Evolutionary conservation across 257 asterid species (phyloP), one percentile per base, ranked within the genome.

Genomic region (Mentha longifolia): DNA sequence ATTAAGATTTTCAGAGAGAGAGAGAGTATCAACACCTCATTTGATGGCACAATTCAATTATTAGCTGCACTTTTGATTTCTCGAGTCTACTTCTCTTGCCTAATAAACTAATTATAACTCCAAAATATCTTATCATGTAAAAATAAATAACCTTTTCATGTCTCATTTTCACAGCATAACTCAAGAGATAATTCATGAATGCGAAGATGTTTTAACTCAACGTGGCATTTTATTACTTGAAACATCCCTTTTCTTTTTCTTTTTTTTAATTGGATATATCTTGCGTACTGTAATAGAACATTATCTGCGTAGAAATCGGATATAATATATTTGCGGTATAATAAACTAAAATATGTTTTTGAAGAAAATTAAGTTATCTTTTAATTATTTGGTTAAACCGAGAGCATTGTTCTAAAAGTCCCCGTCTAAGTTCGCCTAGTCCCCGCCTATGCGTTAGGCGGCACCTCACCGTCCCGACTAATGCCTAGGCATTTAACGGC

Each of bases 1-100:
- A 72, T 58, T 71, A 37, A 66, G 68, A 52, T 72, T 66, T 20
- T 6, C 0, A 35, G 39, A 35, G 39, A 35, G 37, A 33, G 39
- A 35, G 39, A 35, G 39, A 35, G 1, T 35, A 35, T 6, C 39
- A 35, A 35, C 39, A 35, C 39, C 39, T 35, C 39, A 35, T 35
- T 35, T 7, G 31, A 35, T 70, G n/a, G 30, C 33, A 54, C 12
- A 22, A 54, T 54, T 52, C 30, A 8, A 22, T 7, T 8, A 3
- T 5, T 51, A 0, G 3, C 9, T 41, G 56, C 22, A 49, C 25
- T 49, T 49, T n/a, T 49, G 3, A 16, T 6, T 1, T n/a, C 4
- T 49, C 8, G 7, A 9, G 11, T 41, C 13, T 41, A 20, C 8
- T 49, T 1, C 17, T 16, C 17, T n/a, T 3, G 16, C 25, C 5